phyloP scores from a whole-genome alignment of 495 filamentous ascomycete species.

The Glarea lozoyensis region DNA sequence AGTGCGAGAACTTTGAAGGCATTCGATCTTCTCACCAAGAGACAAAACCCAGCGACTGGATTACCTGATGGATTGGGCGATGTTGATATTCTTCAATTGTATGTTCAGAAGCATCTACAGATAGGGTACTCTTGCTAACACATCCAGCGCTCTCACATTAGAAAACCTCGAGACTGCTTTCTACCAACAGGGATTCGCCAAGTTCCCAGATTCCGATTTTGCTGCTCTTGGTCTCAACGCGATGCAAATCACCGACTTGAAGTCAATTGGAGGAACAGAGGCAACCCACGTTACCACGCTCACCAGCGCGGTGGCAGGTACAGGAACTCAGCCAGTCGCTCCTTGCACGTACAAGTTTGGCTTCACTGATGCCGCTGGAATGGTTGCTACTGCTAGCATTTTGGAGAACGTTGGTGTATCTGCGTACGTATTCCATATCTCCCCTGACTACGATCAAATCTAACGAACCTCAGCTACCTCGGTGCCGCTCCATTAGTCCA shows the following conservation, averaged over 20 bases:
- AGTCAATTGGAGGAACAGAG: constrained; percentile 44
- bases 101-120: constrained; percentile 20
- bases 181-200: constrained; percentile 48
- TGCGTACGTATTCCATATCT: constrained; percentile 33
- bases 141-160: constrained; percentile 29
- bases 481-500: constrained; percentile 51
- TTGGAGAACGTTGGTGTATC: constrained; percentile 50
- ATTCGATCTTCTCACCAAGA: constrained; percentile 32
- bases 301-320: constrained; percentile 36
- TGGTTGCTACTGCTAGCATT: constrained; percentile 42
- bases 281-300: constrained; percentile 49
- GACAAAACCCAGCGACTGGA: constrained; percentile 44
- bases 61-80: constrained; percentile 41
- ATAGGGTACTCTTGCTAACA: constrained; percentile 4
- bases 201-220: constrained; percentile 45
- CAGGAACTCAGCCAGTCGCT: constrained; percentile 37
- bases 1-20: constrained; percentile 30
- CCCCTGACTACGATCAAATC: background rate
- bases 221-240: constrained; percentile 37
- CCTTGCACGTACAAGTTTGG: constrained; percentile 51
- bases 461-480: constrained; percentile 29
- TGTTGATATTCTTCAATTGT: constrained; percentile 67
- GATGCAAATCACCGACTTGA: constrained; percentile 43
- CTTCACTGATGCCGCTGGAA: constrained; percentile 35
- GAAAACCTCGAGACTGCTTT: constrained; percentile 42